Evolutionary conservation across 805 yeast genomes (phyloP).

Genomic region (Nematodospora valgi): DNA sequence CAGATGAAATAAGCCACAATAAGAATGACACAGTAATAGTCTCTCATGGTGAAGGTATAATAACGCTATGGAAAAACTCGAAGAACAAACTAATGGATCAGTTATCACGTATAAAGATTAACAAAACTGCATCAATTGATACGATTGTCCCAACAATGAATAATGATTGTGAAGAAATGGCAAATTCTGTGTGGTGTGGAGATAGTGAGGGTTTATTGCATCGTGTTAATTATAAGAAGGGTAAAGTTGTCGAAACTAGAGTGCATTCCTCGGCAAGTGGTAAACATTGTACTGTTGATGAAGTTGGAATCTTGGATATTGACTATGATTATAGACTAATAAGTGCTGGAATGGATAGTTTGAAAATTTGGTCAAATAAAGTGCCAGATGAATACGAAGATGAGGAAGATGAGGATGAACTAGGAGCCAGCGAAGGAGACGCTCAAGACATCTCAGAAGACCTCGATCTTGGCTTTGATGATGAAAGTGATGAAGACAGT

Average conservation of each 20-base stretch:
- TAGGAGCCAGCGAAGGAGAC: slow-evolving; percentile 19
- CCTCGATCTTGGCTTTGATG: slow-evolving; percentile 12
- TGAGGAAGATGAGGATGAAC: slow-evolving; percentile 18
- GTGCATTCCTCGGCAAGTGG: slow-evolving; percentile 51
- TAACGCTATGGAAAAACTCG: slow-evolving; percentile 80
- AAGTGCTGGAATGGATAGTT: slow-evolving; percentile 78
- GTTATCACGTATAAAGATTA: slow-evolving; percentile 66
- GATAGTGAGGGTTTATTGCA: slow-evolving; percentile 72
- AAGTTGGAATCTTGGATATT: slow-evolving; percentile 70
- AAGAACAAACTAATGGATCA: slow-evolving; percentile 74
- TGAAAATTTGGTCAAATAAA: slow-evolving; percentile 69
- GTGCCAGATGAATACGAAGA: slow-evolving; percentile 22
- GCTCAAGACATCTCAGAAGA: slow-evolving; percentile 9
- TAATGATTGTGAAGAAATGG: slow-evolving; percentile 43
- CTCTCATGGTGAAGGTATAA: slow-evolving; percentile 88
- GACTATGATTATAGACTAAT: slow-evolving; percentile 78
- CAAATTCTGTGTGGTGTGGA: slow-evolving; percentile 69
- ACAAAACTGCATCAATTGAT: slow-evolving; percentile 71
- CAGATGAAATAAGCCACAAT: slow-evolving; percentile 39
- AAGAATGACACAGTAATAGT: slow-evolving; percentile 65
- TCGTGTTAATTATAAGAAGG: slow-evolving; percentile 61
- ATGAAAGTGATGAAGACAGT: slow-evolving; percentile 9
- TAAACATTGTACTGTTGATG: slow-evolving; percentile 52
- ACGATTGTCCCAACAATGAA: slow-evolving; percentile 58
- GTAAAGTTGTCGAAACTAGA: slow-evolving; percentile 62